A percentile compares a stretch with the other conserved stretches of the same genome.
Evolutionary conservation across 176 grass and related monocot genomes (phyloP).

Genomic region (Canna indica): DNA sequence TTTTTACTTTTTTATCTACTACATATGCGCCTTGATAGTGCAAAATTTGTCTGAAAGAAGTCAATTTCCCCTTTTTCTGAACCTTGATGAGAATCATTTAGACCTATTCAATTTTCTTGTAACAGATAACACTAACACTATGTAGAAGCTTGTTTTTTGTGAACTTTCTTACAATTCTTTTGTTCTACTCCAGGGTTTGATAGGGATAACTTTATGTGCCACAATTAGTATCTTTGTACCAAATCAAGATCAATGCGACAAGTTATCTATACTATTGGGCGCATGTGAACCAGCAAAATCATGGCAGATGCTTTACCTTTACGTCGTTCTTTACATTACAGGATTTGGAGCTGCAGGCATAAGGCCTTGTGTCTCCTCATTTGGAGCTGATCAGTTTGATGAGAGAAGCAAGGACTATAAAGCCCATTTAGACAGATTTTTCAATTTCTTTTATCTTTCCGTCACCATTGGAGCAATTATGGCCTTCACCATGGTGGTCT

Average conservation of each 20-base stretch:
- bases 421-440: constrained; percentile 60
- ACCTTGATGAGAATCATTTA: background rate
- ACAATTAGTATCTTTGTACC: constrained; percentile 46
- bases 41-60: too few species aligned
- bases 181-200: constrained; percentile 35
- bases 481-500: constrained; percentile 75
- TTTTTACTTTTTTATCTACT: too few species aligned
- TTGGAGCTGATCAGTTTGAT: constrained; percentile 92
- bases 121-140: background rate
- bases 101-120: background rate
- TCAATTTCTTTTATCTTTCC: constrained; percentile 89
- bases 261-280: constrained; percentile 56
- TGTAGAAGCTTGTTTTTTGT: background rate
- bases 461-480: constrained; percentile 71
- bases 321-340: constrained; percentile 60
- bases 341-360: constrained; percentile 72
- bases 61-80: background rate
- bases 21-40: too few species aligned
- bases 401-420: constrained; percentile 47
- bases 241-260: constrained; percentile 39
- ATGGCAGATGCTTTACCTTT: constrained; percentile 81
- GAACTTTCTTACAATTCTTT: background rate
- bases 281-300: constrained; percentile 30
- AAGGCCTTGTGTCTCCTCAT: constrained; percentile 78
- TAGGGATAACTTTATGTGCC: constrained; percentile 62